A percentile compares a stretch with the other conserved stretches of the same genome.
phyloP scores from a whole-genome alignment of 2,329 filamentous ascomycete species.

The Juglanconis juglandina region DNA sequence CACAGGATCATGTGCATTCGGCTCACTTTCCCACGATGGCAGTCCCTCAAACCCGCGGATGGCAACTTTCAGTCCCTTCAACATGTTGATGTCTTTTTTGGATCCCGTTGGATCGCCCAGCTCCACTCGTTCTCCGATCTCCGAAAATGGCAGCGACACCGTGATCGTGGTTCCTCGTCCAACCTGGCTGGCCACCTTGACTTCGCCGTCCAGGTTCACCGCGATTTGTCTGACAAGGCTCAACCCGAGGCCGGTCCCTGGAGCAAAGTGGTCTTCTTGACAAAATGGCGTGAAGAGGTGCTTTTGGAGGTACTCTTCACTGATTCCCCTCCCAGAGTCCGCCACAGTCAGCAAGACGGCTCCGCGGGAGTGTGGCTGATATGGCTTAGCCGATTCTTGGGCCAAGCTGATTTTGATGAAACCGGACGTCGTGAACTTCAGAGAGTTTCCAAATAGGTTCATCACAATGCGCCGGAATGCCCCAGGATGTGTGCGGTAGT shows the following conservation, averaged over 20 bases:
- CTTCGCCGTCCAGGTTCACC: slow-evolving; percentile 53
- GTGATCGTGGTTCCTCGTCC: slow-evolving; percentile 35
- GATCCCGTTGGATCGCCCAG: slow-evolving; percentile 27
- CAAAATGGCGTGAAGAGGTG: slow-evolving; percentile 61
- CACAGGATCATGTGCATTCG: not conserved
- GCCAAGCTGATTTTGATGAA: slow-evolving; percentile 20
- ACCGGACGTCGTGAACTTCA: slow-evolving; percentile 45
- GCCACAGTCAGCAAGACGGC: slow-evolving; percentile 45
- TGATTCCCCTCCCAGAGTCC: slow-evolving; percentile 66
- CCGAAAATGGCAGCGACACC: slow-evolving; percentile 30
- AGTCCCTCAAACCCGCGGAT: slow-evolving; percentile 21
- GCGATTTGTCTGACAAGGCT: slow-evolving; percentile 62
- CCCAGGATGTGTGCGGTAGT: slow-evolving; percentile 51
- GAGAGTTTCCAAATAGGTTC: slow-evolving; percentile 51
- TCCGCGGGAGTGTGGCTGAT: not conserved
- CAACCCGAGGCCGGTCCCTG: slow-evolving; percentile 62
- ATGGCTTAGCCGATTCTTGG: slow-evolving; percentile 8
- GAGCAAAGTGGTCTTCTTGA: slow-evolving; percentile 59
- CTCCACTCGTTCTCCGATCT: not conserved
- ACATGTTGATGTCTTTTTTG: slow-evolving; percentile 24
- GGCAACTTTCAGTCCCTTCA: slow-evolving; percentile 30
- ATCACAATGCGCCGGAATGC: slow-evolving; percentile 48
- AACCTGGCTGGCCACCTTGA: slow-evolving; percentile 51
- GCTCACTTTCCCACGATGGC: not conserved
- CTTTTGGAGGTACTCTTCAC: slow-evolving; percentile 56